Base-by-base conservation (phyloP, 805 yeast genomes). In the Metschnikowia koreensis region DNA sequence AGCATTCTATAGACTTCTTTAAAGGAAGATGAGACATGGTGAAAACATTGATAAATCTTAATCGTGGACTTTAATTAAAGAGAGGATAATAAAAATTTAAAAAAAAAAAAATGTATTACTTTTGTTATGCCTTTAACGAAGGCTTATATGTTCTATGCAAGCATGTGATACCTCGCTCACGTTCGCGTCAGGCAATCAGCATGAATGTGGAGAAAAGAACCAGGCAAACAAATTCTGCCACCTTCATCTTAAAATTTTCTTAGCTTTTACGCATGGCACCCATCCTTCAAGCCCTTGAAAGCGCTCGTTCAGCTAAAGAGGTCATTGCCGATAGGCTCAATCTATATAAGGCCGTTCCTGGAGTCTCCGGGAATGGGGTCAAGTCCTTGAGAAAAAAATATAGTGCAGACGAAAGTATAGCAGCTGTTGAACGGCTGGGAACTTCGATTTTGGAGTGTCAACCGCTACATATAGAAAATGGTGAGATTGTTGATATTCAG, bases 401-500 rank as follows among this genome's bases (percentile, higher is more conserved):
- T 46, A 13, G 43, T 26, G 39, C 51, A 11, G 61, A 64, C 11
- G 58, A 58, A 17, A 44, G 49, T 4, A 42, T 56, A 22, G 16
- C 51, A 28, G 46, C 34, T 40, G 53, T 39, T 46, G 54, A 47
- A 38, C 47, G 15, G 43, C 47, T 41, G 38, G 43, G 46, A n/a
- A n/a, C 38, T 6, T 47, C 52, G 10, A 47, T 63, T 8, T 34
- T 59, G 44, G 58, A 56, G 28, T 65, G 68, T 34, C 50, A 56
- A 44, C 66, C 64, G 37, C 56, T 66, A 27, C 58, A 56, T 16
- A 56, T 76, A 1, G 83, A 81, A 48, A 55, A 71, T 26, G 96
- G 94, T 5, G 73, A 79, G 52, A 83, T 92, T 64, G 69, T 81
- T 2, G 74, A 72, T 50, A 82, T 83, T 55, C 53, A 59, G 0